Evolutionary conservation across 75 land plant species (phyloP), one percentile per base, ranked within the genome.

Genomic region (Cunninghamia lanceolata): DNA sequence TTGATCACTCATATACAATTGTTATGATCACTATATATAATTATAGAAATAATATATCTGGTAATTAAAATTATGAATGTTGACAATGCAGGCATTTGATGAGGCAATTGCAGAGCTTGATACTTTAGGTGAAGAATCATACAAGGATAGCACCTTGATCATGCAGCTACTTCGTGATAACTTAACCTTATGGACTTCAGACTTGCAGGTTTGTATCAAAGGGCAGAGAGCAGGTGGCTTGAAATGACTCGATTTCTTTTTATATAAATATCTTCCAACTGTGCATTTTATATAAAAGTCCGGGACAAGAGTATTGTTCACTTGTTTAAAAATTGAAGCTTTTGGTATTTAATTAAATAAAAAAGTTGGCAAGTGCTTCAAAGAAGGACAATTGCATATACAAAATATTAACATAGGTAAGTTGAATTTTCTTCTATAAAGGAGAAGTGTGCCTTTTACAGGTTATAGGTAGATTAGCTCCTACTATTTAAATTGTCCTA

Each of bases 41-140:
- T 80, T 16, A 25, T 2, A 80, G 36, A 40, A 43, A 21, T 8
- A 28, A 17, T 80, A 40, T 38, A 25, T 63, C 9, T 63, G 68
- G 68, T 9, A 43, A 21, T 28, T 80, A 21, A 43, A 39, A 80
- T 80, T 39, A 0, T 80, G 82, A 43, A 30, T 6, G 7, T 83
- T 54, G 75, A 34, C 14, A 17, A 17, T 88, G 16, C 70, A 94
- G 91, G 94, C 95, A 59, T 94, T 94, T 91, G 95, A 94, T 71
- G 95, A 93, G 87, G 95, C 95, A 6, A 92, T 94, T 83, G 95
- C 94, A 32, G 94, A 93, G 85, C 85, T 93, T 77, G 94, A 93
- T 86, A 94, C 92, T 10, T 83, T 93, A 86, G 93, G 94, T 28
- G 95, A 94, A 83, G 95, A 93, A 80, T 93, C 96, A 2, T 93